Percentiles rank a stretch among this genome's conserved stretches.
Conservation (phyloP, 805 yeast species). For the Metschnikowia lunata region DNA sequence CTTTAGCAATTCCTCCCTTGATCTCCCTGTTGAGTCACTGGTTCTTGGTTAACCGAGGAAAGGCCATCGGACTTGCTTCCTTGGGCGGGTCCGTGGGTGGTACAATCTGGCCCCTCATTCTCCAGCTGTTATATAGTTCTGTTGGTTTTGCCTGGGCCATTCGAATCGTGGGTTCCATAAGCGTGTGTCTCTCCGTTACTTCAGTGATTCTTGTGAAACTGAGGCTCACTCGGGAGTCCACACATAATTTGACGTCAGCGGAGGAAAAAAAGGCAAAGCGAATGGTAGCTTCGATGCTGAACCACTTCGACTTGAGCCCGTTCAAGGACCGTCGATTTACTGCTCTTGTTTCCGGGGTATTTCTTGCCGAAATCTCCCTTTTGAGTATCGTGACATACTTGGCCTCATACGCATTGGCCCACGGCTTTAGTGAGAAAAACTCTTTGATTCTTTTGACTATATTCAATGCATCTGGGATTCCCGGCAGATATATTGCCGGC, state of each 20-base stretch:
- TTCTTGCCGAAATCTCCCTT: slow-evolving; percentile 48
- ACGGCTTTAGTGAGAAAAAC: slow-evolving; percentile 42
- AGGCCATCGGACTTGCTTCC: slow-evolving; percentile 58
- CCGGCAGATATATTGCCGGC: slow-evolving; percentile 56
- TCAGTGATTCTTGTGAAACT: slow-evolving; percentile 27
- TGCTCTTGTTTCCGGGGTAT: slow-evolving; percentile 37
- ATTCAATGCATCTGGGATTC: slow-evolving; percentile 42
- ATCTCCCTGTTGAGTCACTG: slow-evolving; percentile 63
- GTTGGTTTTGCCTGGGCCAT: slow-evolving; percentile 63
- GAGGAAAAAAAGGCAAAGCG: not conserved
- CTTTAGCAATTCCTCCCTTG: slow-evolving; percentile 56
- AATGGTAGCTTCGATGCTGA: slow-evolving; percentile 1
- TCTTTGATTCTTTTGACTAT: slow-evolving; percentile 44
- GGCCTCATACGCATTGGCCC: slow-evolving; percentile 52
- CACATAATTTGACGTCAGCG: not conserved
- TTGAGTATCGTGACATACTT: slow-evolving; percentile 51
- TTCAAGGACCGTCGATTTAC: slow-evolving; percentile 36
- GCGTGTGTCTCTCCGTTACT: slow-evolving; percentile 23
- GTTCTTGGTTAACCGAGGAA: slow-evolving; percentile 57
- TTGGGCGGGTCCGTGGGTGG: slow-evolving; percentile 70
- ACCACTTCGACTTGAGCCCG: slow-evolving; percentile 35
- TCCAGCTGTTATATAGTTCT: slow-evolving; percentile 39
- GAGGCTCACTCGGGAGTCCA: slow-evolving; percentile 16
- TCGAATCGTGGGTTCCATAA: slow-evolving; percentile 40
- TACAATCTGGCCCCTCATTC: slow-evolving; percentile 51